These are phyloP conservation scores for Polytrichum formosum DNA, from an alignment of 225 moss, liverwort and hornwort genomes.

Conservation along the genomic window DNA sequence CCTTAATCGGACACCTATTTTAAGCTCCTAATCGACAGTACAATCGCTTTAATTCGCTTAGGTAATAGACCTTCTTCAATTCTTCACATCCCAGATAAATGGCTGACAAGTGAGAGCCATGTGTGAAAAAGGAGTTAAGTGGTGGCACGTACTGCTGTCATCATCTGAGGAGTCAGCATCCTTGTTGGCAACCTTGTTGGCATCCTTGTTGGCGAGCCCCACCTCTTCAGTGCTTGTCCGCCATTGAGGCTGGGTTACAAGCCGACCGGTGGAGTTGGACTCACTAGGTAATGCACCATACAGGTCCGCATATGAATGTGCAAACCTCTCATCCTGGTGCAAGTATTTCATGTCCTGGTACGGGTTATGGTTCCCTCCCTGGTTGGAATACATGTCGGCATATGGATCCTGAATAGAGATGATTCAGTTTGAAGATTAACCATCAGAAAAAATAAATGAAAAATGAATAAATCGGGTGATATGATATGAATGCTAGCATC, in stretches of 20 bases:
- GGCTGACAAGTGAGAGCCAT: no score
- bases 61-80: no score
- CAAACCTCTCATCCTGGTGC: constrained; percentile 36
- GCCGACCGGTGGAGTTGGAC: constrained; percentile 21
- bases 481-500: no score
- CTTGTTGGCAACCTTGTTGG: constrained; percentile 9
- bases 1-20: no score
- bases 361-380: constrained; percentile 22
- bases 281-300: constrained; percentile 23
- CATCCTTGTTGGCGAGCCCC: constrained; percentile 20
- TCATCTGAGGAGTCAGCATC: constrained; percentile 24
- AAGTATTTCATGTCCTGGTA: constrained; percentile 28
- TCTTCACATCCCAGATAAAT: no score
- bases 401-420: constrained; percentile 34
- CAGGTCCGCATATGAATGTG: constrained; percentile 22
- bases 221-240: constrained; percentile 18
- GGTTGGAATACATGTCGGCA: constrained; percentile 24
- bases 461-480: no score
- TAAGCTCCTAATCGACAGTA: no score
- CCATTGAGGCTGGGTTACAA: not conserved
- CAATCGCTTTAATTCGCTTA: no score
- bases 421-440: not conserved
- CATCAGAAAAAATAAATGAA: no score
- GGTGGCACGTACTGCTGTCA: constrained; percentile 19
- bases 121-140: not conserved